A percentile compares a stretch with the other conserved stretches of the same genome.
phyloP scores from a whole-genome alignment of 257 asterid species.

The Nicotiana paniculata region DNA sequence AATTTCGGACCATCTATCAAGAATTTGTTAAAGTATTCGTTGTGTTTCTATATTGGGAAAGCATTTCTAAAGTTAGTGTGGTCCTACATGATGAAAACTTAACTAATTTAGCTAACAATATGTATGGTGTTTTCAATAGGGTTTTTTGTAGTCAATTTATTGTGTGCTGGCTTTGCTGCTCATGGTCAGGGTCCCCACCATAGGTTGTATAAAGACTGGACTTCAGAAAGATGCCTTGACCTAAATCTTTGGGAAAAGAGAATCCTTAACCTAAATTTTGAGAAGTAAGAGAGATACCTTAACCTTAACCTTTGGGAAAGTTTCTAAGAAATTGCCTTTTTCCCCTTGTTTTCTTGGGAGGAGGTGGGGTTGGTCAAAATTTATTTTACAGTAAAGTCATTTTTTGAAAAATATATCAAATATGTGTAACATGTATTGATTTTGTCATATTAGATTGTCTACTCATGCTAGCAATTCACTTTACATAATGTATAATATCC shows the following conservation, averaged over 20 bases:
- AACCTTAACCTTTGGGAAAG: background rate
- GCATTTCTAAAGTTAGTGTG: background rate
- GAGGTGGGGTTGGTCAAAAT: too few species aligned
- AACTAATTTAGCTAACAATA: slow-evolving; percentile 1
- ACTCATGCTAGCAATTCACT: too few species aligned
- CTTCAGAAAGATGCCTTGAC: background rate
- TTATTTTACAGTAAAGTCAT: too few species aligned
- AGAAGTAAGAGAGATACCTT: background rate
- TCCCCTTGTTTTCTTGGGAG: background rate
- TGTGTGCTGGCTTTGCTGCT: slow-evolving; percentile 5
- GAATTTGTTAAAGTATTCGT: background rate
- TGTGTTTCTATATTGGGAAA: background rate
- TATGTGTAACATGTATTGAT: too few species aligned
- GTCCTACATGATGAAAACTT: slow-evolving; percentile 3
- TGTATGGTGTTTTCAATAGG: slow-evolving; percentile 2
- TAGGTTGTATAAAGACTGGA: background rate
- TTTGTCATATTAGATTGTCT: too few species aligned
- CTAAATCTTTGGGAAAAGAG: background rate
- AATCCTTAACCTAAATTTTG: background rate
- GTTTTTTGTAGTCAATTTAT: slow-evolving; percentile 4
- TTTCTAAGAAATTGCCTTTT: background rate
- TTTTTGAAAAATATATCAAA: too few species aligned
- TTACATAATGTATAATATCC: too few species aligned
- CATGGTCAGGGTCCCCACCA: slow-evolving; percentile 1
- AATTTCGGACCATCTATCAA: background rate